These are phyloP conservation scores for Blastocladiella emersonii DNA, from an alignment of 371 early-diverging fungal species.

Conservation along the genomic window DNA sequence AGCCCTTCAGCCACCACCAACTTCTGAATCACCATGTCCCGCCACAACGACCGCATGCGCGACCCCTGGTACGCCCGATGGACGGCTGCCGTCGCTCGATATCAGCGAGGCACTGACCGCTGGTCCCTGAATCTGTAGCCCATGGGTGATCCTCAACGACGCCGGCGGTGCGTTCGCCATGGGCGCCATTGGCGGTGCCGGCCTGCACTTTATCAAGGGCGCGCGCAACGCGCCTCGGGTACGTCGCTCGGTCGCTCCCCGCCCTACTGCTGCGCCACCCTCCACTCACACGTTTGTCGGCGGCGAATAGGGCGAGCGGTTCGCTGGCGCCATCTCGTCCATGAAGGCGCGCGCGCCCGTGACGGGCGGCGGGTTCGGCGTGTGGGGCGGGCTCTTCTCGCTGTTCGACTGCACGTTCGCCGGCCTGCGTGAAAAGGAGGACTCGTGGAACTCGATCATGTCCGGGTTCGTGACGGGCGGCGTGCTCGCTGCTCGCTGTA, in stretches of 20 bases:
- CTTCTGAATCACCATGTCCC: not conserved
- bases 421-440: constrained; percentile 86
- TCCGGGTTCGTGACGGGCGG: constrained; percentile 91
- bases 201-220: constrained; percentile 93
- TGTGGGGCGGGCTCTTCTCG: constrained; percentile 94
- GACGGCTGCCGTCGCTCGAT: not conserved
- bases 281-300: no score
- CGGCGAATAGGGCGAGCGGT: constrained; percentile 72
- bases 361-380: constrained; percentile 92
- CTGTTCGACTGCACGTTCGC: constrained; percentile 89
- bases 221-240: constrained; percentile 89
- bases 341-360: constrained; percentile 92
- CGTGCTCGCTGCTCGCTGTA: constrained; percentile 71
- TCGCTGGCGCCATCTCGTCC: constrained; percentile 67
- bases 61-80: constrained; percentile 19
- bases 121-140: constrained; percentile 31
- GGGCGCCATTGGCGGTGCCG: constrained; percentile 91
- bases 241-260: no score
- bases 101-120: not conserved
- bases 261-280: no score
- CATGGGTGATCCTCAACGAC: constrained; percentile 93
- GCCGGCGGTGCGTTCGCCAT: constrained; percentile 91
- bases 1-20: no score
- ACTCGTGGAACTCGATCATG: constrained; percentile 86
- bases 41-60: constrained; percentile 19